Percentiles rank a stretch among this genome's conserved stretches.
phyloP scores from a whole-genome alignment of 2,329 filamentous ascomycete species.

The Penicillium nordicum region DNA sequence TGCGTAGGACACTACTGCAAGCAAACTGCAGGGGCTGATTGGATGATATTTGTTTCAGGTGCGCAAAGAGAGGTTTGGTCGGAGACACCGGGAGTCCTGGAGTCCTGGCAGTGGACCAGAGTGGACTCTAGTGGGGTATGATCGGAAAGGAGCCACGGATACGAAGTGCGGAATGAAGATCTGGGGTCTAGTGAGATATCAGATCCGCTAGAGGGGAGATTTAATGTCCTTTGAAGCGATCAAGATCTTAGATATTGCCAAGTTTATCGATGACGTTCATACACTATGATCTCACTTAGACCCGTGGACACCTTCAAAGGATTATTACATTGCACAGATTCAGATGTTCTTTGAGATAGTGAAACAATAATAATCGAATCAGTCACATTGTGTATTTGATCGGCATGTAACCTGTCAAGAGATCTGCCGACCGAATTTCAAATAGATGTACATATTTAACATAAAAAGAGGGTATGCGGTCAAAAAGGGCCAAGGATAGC shows the following conservation, averaged over 20 bases:
- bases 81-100: not conserved
- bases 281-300: not conserved
- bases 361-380: not conserved
- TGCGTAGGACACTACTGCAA: not conserved
- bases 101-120: not conserved
- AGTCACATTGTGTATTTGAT: not conserved
- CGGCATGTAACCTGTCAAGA: not conserved
- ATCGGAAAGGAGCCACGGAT: not conserved
- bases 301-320: not conserved
- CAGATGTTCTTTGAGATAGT: not conserved
- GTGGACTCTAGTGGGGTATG: not conserved
- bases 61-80: not conserved
- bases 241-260: not conserved
- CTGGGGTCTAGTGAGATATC: not conserved
- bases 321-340: not conserved
- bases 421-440: not conserved
- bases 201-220: not conserved
- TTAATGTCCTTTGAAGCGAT: not conserved
- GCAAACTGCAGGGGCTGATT: not conserved
- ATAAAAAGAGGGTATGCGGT: slow-evolving; percentile 3
- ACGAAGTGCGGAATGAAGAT: not conserved
- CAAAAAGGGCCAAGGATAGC: not conserved
- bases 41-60: not conserved
- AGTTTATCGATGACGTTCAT: not conserved
- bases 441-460: not conserved